These are phyloP conservation scores for Rhododendron ferrugineum DNA, from an alignment of 148 eudicot species.

Conservation along the genomic window DNA sequence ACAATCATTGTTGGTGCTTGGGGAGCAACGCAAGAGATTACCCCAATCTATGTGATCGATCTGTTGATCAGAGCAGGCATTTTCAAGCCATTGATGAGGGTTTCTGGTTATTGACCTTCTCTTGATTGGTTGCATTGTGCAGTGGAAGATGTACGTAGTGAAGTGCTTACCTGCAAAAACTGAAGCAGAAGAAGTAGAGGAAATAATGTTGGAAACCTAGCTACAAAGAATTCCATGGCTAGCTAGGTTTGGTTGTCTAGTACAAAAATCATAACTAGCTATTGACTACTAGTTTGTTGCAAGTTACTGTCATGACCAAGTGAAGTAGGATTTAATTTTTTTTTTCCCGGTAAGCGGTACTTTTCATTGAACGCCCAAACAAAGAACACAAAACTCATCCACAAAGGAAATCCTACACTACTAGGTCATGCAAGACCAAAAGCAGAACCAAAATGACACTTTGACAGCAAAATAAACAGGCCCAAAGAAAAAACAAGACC, in stretches of 20 bases:
- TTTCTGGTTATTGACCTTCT: background rate
- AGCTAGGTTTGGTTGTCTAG: background rate
- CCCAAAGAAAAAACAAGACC: too few relatives aligned
- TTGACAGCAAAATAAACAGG: too few relatives aligned
- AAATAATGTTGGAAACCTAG: background rate
- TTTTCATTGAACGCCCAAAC: too few relatives aligned
- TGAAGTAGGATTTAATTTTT: background rate
- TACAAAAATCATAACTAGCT: background rate
- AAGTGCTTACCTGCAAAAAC: background rate
- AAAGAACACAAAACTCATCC: too few relatives aligned
- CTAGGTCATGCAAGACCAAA: too few relatives aligned
- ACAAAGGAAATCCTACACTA: too few relatives aligned
- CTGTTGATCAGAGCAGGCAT: background rate
- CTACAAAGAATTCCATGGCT: background rate
- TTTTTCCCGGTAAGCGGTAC: too few relatives aligned
- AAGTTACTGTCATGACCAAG: background rate
- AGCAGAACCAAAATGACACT: too few relatives aligned
- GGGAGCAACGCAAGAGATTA: background rate
- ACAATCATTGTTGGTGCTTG: background rate
- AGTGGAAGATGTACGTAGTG: background rate
- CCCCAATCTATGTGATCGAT: background rate
- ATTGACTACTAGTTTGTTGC: background rate
- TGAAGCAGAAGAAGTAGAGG: background rate
- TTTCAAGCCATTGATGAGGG: background rate
- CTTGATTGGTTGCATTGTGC: constrained; percentile 1